These are phyloP conservation scores for Solanum appendiculatum DNA, from an alignment of 257 asterid genomes.

Conservation along the genomic window DNA sequence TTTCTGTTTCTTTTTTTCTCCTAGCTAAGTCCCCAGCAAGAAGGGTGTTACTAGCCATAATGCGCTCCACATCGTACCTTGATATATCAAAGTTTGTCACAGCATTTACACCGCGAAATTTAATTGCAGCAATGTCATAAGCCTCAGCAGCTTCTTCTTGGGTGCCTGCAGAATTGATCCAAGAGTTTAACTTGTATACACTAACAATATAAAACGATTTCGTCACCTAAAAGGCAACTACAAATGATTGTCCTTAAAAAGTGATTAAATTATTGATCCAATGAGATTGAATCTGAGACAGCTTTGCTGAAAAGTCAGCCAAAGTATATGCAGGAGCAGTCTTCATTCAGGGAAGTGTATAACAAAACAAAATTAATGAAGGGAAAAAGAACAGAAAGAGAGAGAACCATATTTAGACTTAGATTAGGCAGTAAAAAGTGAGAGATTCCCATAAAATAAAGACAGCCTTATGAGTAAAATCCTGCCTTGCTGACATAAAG, in stretches of 20 bases:
- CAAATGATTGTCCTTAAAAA: not conserved
- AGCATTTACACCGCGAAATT: slow-evolving; percentile 78
- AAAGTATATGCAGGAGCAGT: not conserved
- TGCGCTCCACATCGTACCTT: slow-evolving; percentile 65
- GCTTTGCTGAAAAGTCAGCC: not conserved
- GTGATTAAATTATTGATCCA: not conserved
- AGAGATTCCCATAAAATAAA: not conserved
- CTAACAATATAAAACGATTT: not conserved
- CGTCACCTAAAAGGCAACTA: not conserved
- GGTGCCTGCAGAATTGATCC: slow-evolving; percentile 39
- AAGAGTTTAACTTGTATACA: not conserved
- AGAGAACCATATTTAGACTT: not conserved
- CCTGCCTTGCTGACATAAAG: slow-evolving; percentile 4
- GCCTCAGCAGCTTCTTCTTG: slow-evolving; percentile 99
- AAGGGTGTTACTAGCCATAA: slow-evolving; percentile 75
- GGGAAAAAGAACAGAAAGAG: not conserved
- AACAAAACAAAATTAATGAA: not conserved
- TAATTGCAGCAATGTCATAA: slow-evolving; percentile 89
- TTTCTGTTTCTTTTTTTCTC: slow-evolving; percentile 26
- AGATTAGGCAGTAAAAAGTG: slow-evolving; percentile 1
- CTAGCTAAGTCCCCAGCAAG: slow-evolving; percentile 76
- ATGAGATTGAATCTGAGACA: not conserved
- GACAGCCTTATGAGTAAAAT: not conserved
- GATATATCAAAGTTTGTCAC: slow-evolving; percentile 88
- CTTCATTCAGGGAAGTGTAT: not conserved